phyloP scores from a whole-genome alignment of 2,329 filamentous ascomycete genomes.

The Talaromyces verruculosus region DNA sequence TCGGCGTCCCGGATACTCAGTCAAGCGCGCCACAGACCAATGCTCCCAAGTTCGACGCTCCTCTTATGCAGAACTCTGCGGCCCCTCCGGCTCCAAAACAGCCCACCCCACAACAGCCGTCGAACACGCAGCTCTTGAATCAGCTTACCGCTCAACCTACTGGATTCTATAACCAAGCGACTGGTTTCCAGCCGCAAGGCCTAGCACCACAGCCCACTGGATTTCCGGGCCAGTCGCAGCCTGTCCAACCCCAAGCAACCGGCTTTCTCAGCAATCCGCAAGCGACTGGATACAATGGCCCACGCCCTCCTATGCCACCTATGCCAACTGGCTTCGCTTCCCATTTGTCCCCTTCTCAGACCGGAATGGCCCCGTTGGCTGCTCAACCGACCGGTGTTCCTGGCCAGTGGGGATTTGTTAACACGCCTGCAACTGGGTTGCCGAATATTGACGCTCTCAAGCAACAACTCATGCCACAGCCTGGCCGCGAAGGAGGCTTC shows the following conservation, averaged over 20 bases:
- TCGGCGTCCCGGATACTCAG: slow-evolving; percentile 77
- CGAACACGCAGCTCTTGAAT: slow-evolving; percentile 62
- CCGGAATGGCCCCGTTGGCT: slow-evolving; percentile 71
- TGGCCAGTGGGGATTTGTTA: slow-evolving; percentile 98
- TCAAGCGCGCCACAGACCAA: slow-evolving; percentile 56
- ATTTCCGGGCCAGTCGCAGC: slow-evolving; percentile 51
- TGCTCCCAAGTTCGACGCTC: slow-evolving; percentile 67
- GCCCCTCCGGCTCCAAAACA: slow-evolving; percentile 59
- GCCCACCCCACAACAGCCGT: slow-evolving; percentile 68
- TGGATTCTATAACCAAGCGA: slow-evolving; percentile 61
- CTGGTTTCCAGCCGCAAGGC: slow-evolving; percentile 60
- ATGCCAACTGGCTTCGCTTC: slow-evolving; percentile 75
- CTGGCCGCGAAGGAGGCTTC: slow-evolving; percentile 81
- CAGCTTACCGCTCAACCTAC: slow-evolving; percentile 57
- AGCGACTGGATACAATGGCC: slow-evolving; percentile 76
- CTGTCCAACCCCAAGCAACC: slow-evolving; percentile 67
- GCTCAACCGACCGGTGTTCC: slow-evolving; percentile 92
- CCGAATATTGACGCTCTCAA: slow-evolving; percentile 93
- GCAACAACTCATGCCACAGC: slow-evolving; percentile 95
- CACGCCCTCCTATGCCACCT: slow-evolving; percentile 73
- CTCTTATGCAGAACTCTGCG: slow-evolving; percentile 50
- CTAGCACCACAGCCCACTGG: slow-evolving; percentile 42
- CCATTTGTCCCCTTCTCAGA: slow-evolving; percentile 60
- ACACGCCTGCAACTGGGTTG: slow-evolving; percentile 81
- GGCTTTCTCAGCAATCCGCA: slow-evolving; percentile 72